Evolutionary conservation across 768 basidiomycete genomes (phyloP), one percentile per base, ranked within the genome.

Genomic region (Phlebiopsis flavidoalba): DNA sequence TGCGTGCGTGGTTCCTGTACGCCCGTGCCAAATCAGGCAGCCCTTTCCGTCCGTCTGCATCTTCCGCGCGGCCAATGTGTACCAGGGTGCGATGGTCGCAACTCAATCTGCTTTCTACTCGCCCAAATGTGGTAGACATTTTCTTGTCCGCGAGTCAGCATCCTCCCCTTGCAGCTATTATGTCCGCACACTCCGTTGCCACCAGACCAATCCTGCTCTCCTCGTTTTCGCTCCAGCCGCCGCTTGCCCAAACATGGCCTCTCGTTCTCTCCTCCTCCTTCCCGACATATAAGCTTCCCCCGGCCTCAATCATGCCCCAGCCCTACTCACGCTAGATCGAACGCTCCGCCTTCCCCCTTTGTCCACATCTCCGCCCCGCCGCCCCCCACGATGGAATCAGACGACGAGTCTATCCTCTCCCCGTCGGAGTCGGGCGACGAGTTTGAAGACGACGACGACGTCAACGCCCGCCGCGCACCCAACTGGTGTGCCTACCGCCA

Each of bases 381-480:
- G 46, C 58, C 48, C 51, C 46, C 43, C n/a, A 43, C 50, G 40
- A 56, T 59, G 58, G 53, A 59, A 53, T 59, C 57, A 54, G 67
- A 66, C 46, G 61, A 62, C 57, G 60, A 64, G 35, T 65, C 65
- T 12, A 43, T 66, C 46, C 62, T 60, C 1, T 73, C 74, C 14
- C 79, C 80, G 36, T 73, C 80, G 10, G 71, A 77, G 1, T 80
- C 79, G 17, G 82, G 83, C 3, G 71, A 74, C 40, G 81, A 80
- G 14, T 84, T 84, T 12, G 63, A 81, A 54, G 86, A 88, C 58
- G 74, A 75, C 45, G 71, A 73, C 10, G 63, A 63, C n/a, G 50
- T 79, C 58, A 89, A 91, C 66, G 66, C 69, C 19, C 86, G 89
- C 53, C 61, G 87, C 40, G 74, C 74, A 19, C 89, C 88, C 3